Evolutionary conservation across 306 rosid species (phyloP), one percentile per base, ranked within the genome.

Genomic region (Acmispon strigosus): DNA sequence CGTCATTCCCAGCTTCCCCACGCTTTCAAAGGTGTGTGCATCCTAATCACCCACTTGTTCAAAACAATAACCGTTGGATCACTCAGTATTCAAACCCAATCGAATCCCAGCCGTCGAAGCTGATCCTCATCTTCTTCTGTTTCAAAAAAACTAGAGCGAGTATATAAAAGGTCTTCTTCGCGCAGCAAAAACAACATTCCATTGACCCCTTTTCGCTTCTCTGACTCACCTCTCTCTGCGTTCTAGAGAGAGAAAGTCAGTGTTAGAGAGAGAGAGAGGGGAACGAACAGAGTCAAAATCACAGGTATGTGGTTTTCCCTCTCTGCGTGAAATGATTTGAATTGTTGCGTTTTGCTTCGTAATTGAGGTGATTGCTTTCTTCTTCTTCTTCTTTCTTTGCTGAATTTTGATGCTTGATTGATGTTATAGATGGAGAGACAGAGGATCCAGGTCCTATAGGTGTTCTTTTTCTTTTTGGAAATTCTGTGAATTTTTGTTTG

Each of bases 121-220:
- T 55, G 66, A 74, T 74, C 58, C 13, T 74, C 15, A 48, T 43
- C 18, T 42, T 43, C 18, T 42, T n/a, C 12, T n/a, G 42, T 45
- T 66, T 66, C 49, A 32, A 66, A 75, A 66, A 51, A 44, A 6
- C 9, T n/a, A n/a, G n/a, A n/a, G n/a, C n/a, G 1, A 13, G 9
- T 54, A 74, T 75, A 45, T 45, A 45, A 57, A 34, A 29, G 32
- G 45, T n/a, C n/a, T n/a, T n/a, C n/a, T 47, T 45, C 48, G 7
- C 50, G n/a, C 51, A 34, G 10, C 13, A 48, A 17, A 49, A 42
- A 27, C 73, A 34, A 75, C 62, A 57, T 47, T 49, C 53, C 53
- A 69, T 75, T 75, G 79, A 66, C 80, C 44, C 68, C 69, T 34
- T 66, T 74, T 56, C 61, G 27, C 53, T 66, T 56, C 74, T 66